Conservation (phyloP, 768 basidiomycete species). For the Naganishia vaughanmartiniae region DNA sequence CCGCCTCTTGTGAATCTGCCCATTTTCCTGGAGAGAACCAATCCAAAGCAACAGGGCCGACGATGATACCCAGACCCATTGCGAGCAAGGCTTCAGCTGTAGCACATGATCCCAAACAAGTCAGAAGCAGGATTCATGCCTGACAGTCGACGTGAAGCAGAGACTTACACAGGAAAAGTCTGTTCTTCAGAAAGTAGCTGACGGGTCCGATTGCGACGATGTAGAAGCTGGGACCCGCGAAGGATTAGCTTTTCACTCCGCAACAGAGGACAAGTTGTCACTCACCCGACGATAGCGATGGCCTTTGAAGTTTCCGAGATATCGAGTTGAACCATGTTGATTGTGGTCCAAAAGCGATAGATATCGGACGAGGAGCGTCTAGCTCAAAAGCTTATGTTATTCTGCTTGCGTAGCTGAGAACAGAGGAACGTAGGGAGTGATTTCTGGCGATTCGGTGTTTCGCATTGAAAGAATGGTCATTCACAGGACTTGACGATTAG, state of each 20-base stretch:
- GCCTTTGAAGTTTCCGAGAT: slow-evolving; percentile 48
- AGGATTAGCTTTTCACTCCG: not conserved
- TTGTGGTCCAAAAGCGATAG: not conserved
- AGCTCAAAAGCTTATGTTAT: slow-evolving; percentile 17
- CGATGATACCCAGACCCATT: slow-evolving; percentile 44
- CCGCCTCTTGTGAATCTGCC: slow-evolving; percentile 36
- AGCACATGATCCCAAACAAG: not conserved
- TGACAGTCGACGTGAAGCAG: not conserved
- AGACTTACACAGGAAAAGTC: slow-evolving; percentile 49
- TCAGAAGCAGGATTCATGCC: not conserved
- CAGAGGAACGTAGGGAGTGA: not conserved
- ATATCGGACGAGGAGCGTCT: not conserved
- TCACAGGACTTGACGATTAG: not conserved
- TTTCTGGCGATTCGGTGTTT: not conserved
- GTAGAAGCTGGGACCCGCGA: slow-evolving; percentile 29
- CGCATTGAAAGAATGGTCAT: slow-evolving; percentile 3
- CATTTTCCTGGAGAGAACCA: slow-evolving; percentile 52
- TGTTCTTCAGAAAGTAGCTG: slow-evolving; percentile 52
- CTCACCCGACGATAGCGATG: slow-evolving; percentile 46
- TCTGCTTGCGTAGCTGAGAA: not conserved
- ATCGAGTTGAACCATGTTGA: slow-evolving; percentile 47
- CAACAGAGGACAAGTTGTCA: not conserved
- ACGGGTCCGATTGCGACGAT: slow-evolving; percentile 47
- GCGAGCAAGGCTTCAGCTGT: slow-evolving; percentile 47
- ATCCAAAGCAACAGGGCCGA: slow-evolving; percentile 49